Evolutionary conservation across 2,329 filamentous ascomycete species (phyloP).

Genomic region (Bisporella sp.): DNA sequence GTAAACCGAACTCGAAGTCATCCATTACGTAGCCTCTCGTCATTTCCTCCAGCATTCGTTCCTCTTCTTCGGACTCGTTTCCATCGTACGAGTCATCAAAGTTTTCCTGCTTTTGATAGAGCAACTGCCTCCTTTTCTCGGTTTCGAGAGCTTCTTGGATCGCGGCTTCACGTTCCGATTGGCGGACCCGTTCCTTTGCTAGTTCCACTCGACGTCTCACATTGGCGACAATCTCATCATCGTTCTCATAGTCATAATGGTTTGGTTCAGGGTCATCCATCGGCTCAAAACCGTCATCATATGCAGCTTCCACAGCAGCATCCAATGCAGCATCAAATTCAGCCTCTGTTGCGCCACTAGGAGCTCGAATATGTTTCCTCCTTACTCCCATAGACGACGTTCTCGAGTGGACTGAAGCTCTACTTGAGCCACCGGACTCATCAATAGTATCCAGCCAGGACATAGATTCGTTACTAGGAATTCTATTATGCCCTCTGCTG

Average conservation of each 20-base stretch:
- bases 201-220: slow-evolving; percentile 63
- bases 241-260: slow-evolving; percentile 30
- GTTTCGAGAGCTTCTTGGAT: slow-evolving; percentile 53
- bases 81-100: slow-evolving; percentile 57
- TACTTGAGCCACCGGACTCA: slow-evolving; percentile 76
- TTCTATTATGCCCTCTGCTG: slow-evolving; percentile 41
- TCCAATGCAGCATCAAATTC: slow-evolving; percentile 93
- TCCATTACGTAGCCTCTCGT: slow-evolving; percentile 76
- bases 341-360: slow-evolving; percentile 70
- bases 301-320: slow-evolving; percentile 91
- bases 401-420: slow-evolving; percentile 67
- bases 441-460: slow-evolving; percentile 95
- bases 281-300: slow-evolving; percentile 84
- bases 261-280: slow-evolving; percentile 35
- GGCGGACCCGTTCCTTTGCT: slow-evolving; percentile 67
- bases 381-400: slow-evolving; percentile 63
- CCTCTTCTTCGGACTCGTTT: slow-evolving; percentile 62
- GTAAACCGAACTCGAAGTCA: slow-evolving; percentile 69
- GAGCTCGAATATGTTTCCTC: slow-evolving; percentile 60
- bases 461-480: slow-evolving; percentile 70
- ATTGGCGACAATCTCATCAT: slow-evolving; percentile 42
- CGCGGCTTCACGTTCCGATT: slow-evolving; percentile 64
- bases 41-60: slow-evolving; percentile 80
- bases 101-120: slow-evolving; percentile 13
- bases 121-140: slow-evolving; percentile 41